Evolutionary conservation across 1,139 yeast species (phyloP).

Genomic region (Kazachstania sp.): DNA sequence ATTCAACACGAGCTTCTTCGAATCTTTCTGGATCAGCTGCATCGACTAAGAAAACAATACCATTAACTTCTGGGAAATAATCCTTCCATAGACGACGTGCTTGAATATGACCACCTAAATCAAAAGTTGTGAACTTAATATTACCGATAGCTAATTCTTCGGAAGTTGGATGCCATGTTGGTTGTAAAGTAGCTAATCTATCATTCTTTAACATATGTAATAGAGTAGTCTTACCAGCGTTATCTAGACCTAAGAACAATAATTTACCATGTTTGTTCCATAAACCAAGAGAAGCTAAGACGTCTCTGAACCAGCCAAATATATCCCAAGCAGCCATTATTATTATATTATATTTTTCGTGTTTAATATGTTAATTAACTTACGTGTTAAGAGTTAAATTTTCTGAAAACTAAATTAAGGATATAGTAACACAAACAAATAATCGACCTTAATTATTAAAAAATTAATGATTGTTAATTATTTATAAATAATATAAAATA

Average conservation of each 20-base stretch:
- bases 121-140: slow-evolving; percentile 94
- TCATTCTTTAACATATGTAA: slow-evolving; percentile 95
- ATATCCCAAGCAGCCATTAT: slow-evolving; percentile 27
- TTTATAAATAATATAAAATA: no score
- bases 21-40: slow-evolving; percentile 96
- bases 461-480: no score
- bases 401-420: not conserved
- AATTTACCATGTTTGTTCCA: slow-evolving; percentile 98
- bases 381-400: no score
- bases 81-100: slow-evolving; percentile 99
- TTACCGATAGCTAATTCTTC: slow-evolving; percentile 96
- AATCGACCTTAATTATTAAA: no score
- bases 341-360: not conserved
- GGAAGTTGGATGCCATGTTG: slow-evolving; percentile 96
- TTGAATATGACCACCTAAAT: slow-evolving; percentile 96
- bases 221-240: slow-evolving; percentile 96
- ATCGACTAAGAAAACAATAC: slow-evolving; percentile 92
- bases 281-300: slow-evolving; percentile 85
- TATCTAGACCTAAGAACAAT: slow-evolving; percentile 90
- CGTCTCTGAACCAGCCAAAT: slow-evolving; percentile 59
- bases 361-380: not conserved
- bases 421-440: not conserved
- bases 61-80: slow-evolving; percentile 97
- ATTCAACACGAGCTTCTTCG: slow-evolving; percentile 88
- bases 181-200: slow-evolving; percentile 94